A percentile compares a stretch with the other conserved stretches of the same genome.
phyloP scores from a whole-genome alignment of 169 alveolate species.

The Nephromyces sp. region DNA sequence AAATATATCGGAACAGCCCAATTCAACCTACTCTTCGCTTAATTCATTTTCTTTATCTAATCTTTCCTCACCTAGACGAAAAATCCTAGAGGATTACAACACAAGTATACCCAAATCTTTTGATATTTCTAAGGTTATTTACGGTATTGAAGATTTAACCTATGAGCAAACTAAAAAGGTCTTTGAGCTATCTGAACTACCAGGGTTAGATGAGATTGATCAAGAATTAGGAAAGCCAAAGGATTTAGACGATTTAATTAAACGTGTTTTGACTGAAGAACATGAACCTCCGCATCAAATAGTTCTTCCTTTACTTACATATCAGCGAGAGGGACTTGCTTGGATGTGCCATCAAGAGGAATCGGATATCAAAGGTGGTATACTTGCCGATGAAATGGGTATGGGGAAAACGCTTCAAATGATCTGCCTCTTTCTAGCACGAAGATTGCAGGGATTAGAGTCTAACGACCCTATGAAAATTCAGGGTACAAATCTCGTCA shows the following conservation, averaged over 20 bases:
- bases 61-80: neutral
- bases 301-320: conserved; percentile 41
- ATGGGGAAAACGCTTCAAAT: conserved; percentile 67
- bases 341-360: conserved; percentile 55
- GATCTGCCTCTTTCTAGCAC: conserved; percentile 42
- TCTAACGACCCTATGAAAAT: conserved; percentile 15
- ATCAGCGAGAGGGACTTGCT: conserved; percentile 59
- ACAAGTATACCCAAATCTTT: neutral
- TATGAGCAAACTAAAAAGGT: neutral
- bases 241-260: conserved; percentile 6
- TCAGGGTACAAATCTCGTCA: conserved; percentile 54
- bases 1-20: no score
- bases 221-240: neutral
- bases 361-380: conserved; percentile 53
- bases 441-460: conserved; percentile 26
- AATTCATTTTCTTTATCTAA: no score
- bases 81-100: neutral
- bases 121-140: neutral
- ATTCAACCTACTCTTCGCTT: no score
- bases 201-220: conserved; percentile 1
- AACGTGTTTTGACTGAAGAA: conserved; percentile 8
- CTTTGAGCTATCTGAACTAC: neutral
- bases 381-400: conserved; percentile 72
- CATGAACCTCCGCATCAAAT: conserved; percentile 25
- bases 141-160: neutral